phyloP scores from a whole-genome alignment of 73 alveolate genomes.

The Breviolum minutum region DNA sequence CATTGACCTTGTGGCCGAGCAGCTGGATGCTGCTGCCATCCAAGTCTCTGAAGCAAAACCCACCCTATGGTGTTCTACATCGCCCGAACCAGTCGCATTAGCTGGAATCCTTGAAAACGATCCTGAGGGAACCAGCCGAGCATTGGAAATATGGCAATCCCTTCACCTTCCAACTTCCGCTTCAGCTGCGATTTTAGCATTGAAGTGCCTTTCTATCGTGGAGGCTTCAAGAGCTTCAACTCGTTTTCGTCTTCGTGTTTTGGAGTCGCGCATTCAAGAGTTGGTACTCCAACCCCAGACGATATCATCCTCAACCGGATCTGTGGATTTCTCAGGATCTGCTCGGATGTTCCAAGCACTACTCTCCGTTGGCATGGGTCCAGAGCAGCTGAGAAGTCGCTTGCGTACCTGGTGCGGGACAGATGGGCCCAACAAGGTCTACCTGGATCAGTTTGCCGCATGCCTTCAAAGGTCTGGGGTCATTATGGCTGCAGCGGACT shows the following conservation, averaged over 20 bases:
- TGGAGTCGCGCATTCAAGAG: not conserved
- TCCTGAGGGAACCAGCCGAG: not conserved
- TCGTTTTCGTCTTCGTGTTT: too few relatives aligned
- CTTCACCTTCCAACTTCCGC: slow-evolving; percentile 56
- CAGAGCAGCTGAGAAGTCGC: slow-evolving; percentile 50
- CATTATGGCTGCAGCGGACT: slow-evolving; percentile 60
- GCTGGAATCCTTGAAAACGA: slow-evolving; percentile 46
- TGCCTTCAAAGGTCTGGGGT: slow-evolving; percentile 40
- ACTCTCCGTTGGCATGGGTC: slow-evolving; percentile 46
- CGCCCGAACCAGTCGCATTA: slow-evolving; percentile 24
- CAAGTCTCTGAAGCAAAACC: slow-evolving; percentile 40
- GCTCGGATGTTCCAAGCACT: not conserved
- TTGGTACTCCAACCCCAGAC: not conserved
- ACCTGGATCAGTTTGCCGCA: slow-evolving; percentile 46
- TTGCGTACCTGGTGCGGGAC: slow-evolving; percentile 38
- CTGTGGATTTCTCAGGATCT: not conserved
- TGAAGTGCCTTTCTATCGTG: slow-evolving; percentile 27
- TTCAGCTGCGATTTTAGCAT: slow-evolving; percentile 56
- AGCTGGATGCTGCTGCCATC: slow-evolving; percentile 24
- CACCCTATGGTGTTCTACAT: slow-evolving; percentile 35
- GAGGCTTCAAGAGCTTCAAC: not conserved
- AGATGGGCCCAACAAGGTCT: slow-evolving; percentile 15
- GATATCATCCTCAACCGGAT: not conserved
- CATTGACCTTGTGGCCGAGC: not conserved
- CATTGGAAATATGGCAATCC: slow-evolving; percentile 42